These are phyloP conservation scores for Knoxdaviesia capensis DNA, from an alignment of 2,329 filamentous ascomycete genomes.

Conservation along the genomic window DNA sequence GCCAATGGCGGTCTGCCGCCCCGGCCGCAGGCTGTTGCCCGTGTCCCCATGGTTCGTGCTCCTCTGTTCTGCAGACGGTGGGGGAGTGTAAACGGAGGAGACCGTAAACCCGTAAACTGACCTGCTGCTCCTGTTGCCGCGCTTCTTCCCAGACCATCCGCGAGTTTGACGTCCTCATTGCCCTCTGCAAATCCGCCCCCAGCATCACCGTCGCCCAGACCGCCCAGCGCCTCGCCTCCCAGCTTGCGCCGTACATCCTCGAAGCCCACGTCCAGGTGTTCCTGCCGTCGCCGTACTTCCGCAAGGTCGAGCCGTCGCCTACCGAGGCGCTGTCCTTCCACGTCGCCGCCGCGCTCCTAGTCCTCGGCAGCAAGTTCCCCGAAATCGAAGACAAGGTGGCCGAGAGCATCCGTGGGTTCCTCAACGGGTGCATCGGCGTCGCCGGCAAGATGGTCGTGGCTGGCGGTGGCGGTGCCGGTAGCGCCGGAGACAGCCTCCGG, in stretches of 20 bases:
- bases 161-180: slow-evolving; percentile 81
- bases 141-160: slow-evolving; percentile 46
- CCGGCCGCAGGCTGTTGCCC: slow-evolving; percentile 19
- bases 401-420: slow-evolving; percentile 48
- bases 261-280: slow-evolving; percentile 69
- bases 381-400: slow-evolving; percentile 46
- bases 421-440: slow-evolving; percentile 37
- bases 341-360: slow-evolving; percentile 63
- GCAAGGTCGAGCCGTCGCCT: slow-evolving; percentile 66
- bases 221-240: slow-evolving; percentile 58
- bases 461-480: too few species aligned
- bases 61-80: too few species aligned
- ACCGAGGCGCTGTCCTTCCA: slow-evolving; percentile 68
- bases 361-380: slow-evolving; percentile 53
- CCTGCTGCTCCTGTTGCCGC: too few species aligned
- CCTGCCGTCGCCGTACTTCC: slow-evolving; percentile 61
- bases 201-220: slow-evolving; percentile 49
- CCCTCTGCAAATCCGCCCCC: slow-evolving; percentile 77
- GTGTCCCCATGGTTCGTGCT: slow-evolving; percentile 37
- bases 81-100: too few species aligned
- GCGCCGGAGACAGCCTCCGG: too few species aligned
- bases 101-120: too few species aligned
- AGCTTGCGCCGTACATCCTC: slow-evolving; percentile 67
- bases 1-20: slow-evolving; percentile 23
- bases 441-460: too few species aligned